Percentiles rank a stretch among this genome's conserved stretches.
phyloP scores from a whole-genome alignment of 2,329 filamentous ascomycete species.

The Neonectria sp. region DNA sequence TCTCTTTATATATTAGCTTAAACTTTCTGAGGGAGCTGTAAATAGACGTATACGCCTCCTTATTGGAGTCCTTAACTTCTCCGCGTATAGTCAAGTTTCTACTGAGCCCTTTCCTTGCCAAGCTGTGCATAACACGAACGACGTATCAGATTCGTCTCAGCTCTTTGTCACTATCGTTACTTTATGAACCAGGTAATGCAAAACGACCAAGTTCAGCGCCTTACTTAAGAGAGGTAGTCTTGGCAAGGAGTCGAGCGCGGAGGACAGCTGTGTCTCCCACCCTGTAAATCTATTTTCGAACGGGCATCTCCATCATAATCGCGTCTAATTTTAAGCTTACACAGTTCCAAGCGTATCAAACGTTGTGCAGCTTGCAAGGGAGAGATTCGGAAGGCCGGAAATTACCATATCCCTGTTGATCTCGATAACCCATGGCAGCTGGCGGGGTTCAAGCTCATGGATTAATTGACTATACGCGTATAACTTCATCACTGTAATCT shows the following conservation, averaged over 20 bases:
- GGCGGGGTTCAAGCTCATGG: background rate
- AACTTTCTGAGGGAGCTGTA: background rate
- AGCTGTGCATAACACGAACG: background rate
- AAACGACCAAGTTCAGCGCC: background rate
- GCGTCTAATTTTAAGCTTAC: background rate
- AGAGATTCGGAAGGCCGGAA: background rate
- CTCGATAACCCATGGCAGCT: background rate
- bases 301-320: background rate
- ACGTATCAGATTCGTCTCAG: background rate
- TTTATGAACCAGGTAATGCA: background rate
- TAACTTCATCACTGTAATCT: background rate
- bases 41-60: background rate
- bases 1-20: background rate
- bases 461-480: background rate
- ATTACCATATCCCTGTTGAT: background rate
- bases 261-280: background rate
- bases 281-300: background rate
- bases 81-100: background rate
- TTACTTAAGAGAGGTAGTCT: background rate
- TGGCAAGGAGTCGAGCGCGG: background rate
- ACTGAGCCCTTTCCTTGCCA: background rate
- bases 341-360: background rate
- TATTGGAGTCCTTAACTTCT: background rate
- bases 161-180: background rate
- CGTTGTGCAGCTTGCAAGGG: background rate